These are phyloP conservation scores for Umbilicus rupestris DNA, from an alignment of 164 flowering plant species.

Conservation along the genomic window DNA sequence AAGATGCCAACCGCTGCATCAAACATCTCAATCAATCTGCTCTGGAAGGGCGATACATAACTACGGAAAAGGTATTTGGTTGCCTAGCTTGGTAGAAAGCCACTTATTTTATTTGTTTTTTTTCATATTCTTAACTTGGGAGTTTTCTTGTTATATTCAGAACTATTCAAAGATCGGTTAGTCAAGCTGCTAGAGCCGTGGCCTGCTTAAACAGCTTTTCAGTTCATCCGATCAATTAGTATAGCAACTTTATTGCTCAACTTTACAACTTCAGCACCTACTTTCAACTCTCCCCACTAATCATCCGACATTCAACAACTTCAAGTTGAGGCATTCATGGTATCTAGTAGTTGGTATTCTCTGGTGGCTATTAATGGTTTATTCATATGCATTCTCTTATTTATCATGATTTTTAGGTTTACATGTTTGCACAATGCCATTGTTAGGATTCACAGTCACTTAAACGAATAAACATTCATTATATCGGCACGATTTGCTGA, in stretches of 20 bases:
- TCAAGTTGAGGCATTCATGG: conserved; percentile 69
- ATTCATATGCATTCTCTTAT: not conserved
- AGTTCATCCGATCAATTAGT: conserved; percentile 78
- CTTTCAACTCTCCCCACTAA: conserved; percentile 90
- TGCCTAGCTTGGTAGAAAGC: not conserved
- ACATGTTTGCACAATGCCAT: not conserved
- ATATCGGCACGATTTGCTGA: not conserved
- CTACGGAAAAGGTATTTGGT: conserved; percentile 68
- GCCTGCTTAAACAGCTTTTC: conserved; percentile 74
- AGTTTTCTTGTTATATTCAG: conserved; percentile 93
- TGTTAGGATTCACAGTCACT: not conserved
- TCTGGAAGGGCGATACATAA: conserved; percentile 80
- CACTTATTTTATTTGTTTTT: not conserved
- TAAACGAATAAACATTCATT: not conserved
- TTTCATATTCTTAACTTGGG: conserved; percentile 47
- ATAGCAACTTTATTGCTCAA: conserved; percentile 59
- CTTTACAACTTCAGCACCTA: conserved; percentile 89
- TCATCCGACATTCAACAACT: conserved; percentile 91
- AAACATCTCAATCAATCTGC: conserved; percentile 80
- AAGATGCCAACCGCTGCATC: conserved; percentile 77
- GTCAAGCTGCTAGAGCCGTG: conserved; percentile 80
- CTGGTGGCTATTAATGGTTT: conserved; percentile 24
- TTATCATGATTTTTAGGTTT: not conserved
- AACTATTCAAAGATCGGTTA: conserved; percentile 86
- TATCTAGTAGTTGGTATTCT: conserved; percentile 52